Conservation (phyloP, 768 basidiomycete genomes). For the Daedalea quercina region DNA sequence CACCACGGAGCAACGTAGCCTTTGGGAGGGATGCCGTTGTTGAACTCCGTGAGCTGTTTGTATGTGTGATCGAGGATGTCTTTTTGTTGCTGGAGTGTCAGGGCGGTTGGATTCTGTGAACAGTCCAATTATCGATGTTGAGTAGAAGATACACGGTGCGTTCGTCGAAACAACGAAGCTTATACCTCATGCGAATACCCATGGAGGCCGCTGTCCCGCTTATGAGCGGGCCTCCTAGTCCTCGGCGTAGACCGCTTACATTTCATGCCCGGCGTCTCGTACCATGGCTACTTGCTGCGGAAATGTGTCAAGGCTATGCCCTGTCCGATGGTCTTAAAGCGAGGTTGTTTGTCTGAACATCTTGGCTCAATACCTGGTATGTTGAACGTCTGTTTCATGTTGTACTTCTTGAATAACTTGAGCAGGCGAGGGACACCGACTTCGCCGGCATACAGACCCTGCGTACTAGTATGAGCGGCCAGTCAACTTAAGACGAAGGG, state of each 20-base stretch:
- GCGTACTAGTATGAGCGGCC: not conserved
- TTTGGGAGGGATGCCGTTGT: conserved; percentile 51
- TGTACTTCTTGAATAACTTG: conserved; percentile 66
- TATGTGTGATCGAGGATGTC: conserved; percentile 65
- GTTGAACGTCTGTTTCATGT: conserved; percentile 65
- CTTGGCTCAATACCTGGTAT: conserved; percentile 44
- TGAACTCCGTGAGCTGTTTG: conserved; percentile 57
- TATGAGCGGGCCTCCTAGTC: not conserved
- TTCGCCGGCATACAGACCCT: conserved; percentile 75
- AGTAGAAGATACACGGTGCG: no score
- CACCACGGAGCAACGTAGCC: conserved; percentile 76
- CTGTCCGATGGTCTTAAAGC: conserved; percentile 20
- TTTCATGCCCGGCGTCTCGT: conserved; percentile 68
- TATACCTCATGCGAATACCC: conserved; percentile 65
- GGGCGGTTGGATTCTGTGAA: conserved; percentile 47
- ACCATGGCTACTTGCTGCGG: conserved; percentile 63
- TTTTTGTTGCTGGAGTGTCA: conserved; percentile 61
- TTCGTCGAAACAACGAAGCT: no score
- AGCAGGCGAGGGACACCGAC: conserved; percentile 64
- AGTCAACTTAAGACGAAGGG: not conserved
- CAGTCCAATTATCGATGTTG: not conserved
- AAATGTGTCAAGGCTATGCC: conserved; percentile 72
- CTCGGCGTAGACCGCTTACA: conserved; percentile 28
- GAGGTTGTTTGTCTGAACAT: not conserved
- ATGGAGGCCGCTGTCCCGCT: conserved; percentile 44